Evolutionary conservation across 805 yeast species (phyloP).

Genomic region (Barnettozyma populi): DNA sequence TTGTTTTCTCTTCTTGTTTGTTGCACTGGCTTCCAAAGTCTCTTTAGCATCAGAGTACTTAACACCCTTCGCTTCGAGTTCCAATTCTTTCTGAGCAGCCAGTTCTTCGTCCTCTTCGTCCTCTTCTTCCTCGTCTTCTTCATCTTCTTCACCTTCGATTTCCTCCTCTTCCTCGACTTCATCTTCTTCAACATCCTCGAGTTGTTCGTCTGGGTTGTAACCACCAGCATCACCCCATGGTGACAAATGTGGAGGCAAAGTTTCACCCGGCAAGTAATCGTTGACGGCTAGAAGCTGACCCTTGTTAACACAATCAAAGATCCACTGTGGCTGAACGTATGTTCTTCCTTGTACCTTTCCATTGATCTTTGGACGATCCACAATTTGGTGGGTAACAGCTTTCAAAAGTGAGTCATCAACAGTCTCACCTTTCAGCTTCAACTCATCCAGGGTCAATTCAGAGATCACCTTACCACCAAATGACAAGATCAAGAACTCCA

Average conservation of each 20-base stretch:
- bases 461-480: conserved; percentile 83
- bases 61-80: conserved; percentile 86
- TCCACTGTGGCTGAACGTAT: conserved; percentile 97
- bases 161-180: conserved; percentile 46
- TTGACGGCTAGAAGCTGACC: conserved; percentile 69
- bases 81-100: conserved; percentile 73
- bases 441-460: conserved; percentile 82
- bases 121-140: conserved; percentile 46
- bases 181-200: conserved; percentile 35
- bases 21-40: conserved; percentile 26
- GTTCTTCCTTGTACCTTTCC: conserved; percentile 86
- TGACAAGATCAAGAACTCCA: conserved; percentile 81
- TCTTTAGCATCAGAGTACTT: conserved; percentile 57
- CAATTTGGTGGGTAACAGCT: conserved; percentile 84
- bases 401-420: conserved; percentile 50
- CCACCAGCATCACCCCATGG: conserved; percentile 98
- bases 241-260: conserved; percentile 92
- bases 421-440: conserved; percentile 32
- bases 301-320: conserved; percentile 86
- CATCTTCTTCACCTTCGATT: conserved; percentile 47
- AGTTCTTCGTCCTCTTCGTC: conserved; percentile 54
- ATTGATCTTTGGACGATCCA: conserved; percentile 81
- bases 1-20: conserved; percentile 33
- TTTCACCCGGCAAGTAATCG: conserved; percentile 88
- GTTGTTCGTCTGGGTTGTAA: conserved; percentile 71